Evolutionary conservation across 2,329 filamentous ascomycete species (phyloP).

Genomic region (Aspergillus flavus): DNA sequence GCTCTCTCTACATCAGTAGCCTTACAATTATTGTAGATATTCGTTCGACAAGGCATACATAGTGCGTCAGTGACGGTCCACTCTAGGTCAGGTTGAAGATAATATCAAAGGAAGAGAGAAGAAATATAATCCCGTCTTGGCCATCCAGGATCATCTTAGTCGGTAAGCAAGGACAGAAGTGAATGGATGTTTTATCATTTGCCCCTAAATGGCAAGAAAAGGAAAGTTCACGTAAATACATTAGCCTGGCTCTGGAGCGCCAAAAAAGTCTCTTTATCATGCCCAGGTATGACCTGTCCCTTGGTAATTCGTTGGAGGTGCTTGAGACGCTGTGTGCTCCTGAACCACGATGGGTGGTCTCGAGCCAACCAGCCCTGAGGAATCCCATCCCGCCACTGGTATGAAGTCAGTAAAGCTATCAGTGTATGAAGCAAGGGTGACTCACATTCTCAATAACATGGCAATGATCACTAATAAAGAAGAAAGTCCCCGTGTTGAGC

Average conservation of each 20-base stretch:
- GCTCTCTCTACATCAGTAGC: no score
- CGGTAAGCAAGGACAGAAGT: no score
- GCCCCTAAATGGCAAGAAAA: no score
- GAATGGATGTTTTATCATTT: no score
- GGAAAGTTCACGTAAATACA: conserved; percentile 1
- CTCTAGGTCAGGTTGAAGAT: no score
- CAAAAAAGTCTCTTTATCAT: conserved; percentile 14
- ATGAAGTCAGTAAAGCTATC: background rate
- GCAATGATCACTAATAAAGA: conserved; percentile 18
- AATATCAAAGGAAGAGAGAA: no score
- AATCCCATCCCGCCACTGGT: conserved; percentile 15
- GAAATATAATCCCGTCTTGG: no score
- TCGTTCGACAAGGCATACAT: no score
- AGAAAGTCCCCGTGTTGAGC: conserved; percentile 13
- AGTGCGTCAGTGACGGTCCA: no score
- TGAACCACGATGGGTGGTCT: conserved; percentile 18
- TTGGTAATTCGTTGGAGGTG: conserved; percentile 12
- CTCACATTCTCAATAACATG: conserved; percentile 18
- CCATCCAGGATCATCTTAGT: no score
- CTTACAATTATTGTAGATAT: no score
- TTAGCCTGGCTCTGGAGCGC: conserved; percentile 8
- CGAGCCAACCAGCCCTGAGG: conserved; percentile 18
- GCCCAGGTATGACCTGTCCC: conserved; percentile 15
- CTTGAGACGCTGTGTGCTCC: conserved; percentile 17
- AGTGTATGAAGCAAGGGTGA: background rate